Evolutionary conservation across 352 stramenopile genomes (phyloP), one percentile per base, ranked within the genome.

Genomic region (Globisporangium yorkense): DNA sequence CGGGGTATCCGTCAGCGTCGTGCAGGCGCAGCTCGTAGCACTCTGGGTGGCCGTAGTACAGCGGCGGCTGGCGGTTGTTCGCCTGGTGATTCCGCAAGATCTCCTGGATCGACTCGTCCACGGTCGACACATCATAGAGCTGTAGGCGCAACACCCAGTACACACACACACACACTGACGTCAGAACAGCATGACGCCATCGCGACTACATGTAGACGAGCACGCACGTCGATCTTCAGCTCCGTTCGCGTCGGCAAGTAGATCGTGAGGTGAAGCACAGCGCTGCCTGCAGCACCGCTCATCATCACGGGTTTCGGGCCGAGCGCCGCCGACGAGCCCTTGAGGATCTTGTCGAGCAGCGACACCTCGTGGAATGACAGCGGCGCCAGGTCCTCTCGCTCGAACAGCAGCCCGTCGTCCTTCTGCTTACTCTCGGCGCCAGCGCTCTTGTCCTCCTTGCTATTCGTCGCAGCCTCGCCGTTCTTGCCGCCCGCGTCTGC

Each of bases 11-110:
- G 29, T 95, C 84, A 0, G 78, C 79, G 45, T 95, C 86, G 54
- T 95, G 86, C 33, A 95, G 67, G 46, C 86, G 78, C 31, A 95
- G 61, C 49, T 95, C 86, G 58, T 95, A 95, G 63, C 86, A 95
- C 63, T 95, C 86, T 0, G 83, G 77, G 45, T 95, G 86, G 1
- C 84, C 86, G 46, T 95, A 95, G 57, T 95, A 95, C 37, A 95
- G 60, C 39, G 68, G 49, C 18, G 86, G 84, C 56, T 92, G 74
- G 7, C 68, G 67, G 16, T 63, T 71, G 51, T 89, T 77, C n/a
- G 65, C 70, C 50, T 91, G 77, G 55, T 94, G 86, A 18, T 73
- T 75, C 18, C 78, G 74, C 48, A 95, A 51, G 33, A 95, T 81
- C 55, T 92, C 80, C 43, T 94, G 82, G 54, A 95, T 95, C 39